Conservation (phyloP, 2,329 filamentous ascomycete genomes). For the Knoxdaviesia capensis region DNA sequence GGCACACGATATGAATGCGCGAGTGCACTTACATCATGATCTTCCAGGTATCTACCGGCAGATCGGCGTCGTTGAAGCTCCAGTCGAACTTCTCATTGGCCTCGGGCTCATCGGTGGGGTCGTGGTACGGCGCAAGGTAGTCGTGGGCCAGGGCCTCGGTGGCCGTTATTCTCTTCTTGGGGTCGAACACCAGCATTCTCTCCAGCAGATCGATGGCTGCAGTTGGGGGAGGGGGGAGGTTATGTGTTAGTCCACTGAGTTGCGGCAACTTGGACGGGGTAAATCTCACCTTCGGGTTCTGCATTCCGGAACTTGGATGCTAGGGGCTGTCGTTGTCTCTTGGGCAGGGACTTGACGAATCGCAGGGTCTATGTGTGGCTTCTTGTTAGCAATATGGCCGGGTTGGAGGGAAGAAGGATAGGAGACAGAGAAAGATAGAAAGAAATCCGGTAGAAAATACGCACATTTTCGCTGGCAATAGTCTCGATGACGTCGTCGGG, state of each 20-base stretch:
- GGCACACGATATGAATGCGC: background rate
- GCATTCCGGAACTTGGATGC: slow-evolving; percentile 88
- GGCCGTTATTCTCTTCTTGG: slow-evolving; percentile 85
- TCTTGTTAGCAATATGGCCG: no score
- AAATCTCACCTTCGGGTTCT: slow-evolving; percentile 51
- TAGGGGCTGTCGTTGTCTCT: slow-evolving; percentile 77
- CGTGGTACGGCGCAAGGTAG: slow-evolving; percentile 91
- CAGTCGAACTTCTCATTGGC: slow-evolving; percentile 98
- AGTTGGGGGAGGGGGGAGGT: background rate
- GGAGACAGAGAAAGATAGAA: background rate
- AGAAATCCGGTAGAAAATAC: slow-evolving; percentile 12
- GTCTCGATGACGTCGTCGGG: slow-evolving; percentile 97
- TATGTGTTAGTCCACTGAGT: background rate
- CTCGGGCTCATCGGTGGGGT: slow-evolving; percentile 87
- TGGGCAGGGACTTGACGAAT: slow-evolving; percentile 93
- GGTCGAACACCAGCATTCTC: slow-evolving; percentile 94
- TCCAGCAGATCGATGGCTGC: slow-evolving; percentile 83
- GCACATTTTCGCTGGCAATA: slow-evolving; percentile 92
- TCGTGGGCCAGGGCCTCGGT: slow-evolving; percentile 72
- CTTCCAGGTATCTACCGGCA: slow-evolving; percentile 99
- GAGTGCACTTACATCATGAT: slow-evolving; percentile 78
- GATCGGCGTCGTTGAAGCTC: slow-evolving; percentile 96
- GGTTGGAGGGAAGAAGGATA: background rate
- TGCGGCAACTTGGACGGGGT: background rate
- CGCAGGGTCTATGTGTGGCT: slow-evolving; percentile 49